Conservation (phyloP, 2,329 filamentous ascomycete genomes). For the Ophiosphaerella herpotricha region DNA sequence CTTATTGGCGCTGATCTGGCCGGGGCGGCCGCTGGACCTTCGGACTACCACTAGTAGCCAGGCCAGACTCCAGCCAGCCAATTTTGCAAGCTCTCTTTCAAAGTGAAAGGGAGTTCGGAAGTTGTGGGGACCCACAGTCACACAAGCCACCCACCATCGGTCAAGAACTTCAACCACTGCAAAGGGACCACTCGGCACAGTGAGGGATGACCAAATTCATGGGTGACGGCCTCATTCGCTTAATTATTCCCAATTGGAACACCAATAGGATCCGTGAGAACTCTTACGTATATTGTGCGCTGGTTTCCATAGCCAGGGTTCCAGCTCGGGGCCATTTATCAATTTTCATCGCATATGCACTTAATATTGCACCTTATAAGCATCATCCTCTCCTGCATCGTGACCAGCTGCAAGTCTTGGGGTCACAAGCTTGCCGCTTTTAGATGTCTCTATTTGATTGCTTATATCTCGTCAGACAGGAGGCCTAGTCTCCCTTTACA, state of each 20-base stretch:
- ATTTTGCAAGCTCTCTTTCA: neutral
- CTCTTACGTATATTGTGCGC: conserved; percentile 9
- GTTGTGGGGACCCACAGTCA: conserved; percentile 9
- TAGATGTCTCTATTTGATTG: neutral
- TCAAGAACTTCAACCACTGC: neutral
- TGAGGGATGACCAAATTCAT: conserved; percentile 1
- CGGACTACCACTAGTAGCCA: neutral
- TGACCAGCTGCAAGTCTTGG: neutral
- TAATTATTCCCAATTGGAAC: neutral
- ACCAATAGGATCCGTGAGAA: conserved; percentile 5
- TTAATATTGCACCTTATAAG: neutral
- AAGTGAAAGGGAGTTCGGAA: neutral
- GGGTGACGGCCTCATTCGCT: neutral
- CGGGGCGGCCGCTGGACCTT: neutral
- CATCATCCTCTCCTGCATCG: neutral
- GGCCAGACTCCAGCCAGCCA: neutral
- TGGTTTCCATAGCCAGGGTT: conserved; percentile 2
- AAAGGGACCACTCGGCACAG: neutral
- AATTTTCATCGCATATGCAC: too few relatives aligned
- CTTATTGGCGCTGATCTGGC: neutral
- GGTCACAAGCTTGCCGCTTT: too few relatives aligned
- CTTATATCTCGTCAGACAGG: too few relatives aligned
- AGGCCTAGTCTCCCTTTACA: too few relatives aligned
- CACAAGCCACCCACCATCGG: neutral
- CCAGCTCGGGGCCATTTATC: neutral